phyloP scores from a whole-genome alignment of 441 rosid genomes.

The Bocquillonia castaneifolia region DNA sequence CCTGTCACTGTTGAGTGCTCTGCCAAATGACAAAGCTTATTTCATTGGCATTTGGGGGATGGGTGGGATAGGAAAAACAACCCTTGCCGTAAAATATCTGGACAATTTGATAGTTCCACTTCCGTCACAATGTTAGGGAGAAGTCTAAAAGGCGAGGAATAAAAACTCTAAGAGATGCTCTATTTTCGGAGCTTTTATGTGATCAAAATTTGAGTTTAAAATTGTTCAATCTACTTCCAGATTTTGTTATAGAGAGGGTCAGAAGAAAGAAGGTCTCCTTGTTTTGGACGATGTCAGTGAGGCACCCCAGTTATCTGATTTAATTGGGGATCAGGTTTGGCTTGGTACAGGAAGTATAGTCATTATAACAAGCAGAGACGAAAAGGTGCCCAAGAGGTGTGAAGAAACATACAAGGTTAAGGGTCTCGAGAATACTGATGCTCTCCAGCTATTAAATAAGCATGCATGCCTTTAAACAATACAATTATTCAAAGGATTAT shows the following conservation, averaged over 20 bases:
- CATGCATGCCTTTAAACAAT: constrained; percentile 8
- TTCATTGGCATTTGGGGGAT: not conserved
- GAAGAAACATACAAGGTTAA: not conserved
- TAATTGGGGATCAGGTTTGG: not conserved
- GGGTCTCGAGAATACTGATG: not conserved
- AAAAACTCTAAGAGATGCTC: not conserved
- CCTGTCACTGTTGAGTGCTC: not conserved
- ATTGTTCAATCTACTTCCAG: not conserved
- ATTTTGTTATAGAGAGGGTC: not conserved
- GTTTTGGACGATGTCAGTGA: not conserved
- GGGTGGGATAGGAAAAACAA: not conserved
- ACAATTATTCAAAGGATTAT: not conserved
- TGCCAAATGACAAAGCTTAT: not conserved
- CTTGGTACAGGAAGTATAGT: constrained; percentile 19
- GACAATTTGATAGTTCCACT: not conserved
- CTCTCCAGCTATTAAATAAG: constrained; percentile 8
- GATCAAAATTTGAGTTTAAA: not conserved
- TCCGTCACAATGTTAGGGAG: not conserved
- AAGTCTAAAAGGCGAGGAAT: not conserved
- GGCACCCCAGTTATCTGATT: not conserved
- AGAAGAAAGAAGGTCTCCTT: not conserved
- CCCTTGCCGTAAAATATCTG: not conserved
- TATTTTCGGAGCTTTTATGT: not conserved
- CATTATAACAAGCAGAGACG: constrained; percentile 11
- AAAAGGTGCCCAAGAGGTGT: not conserved